These are phyloP conservation scores for Hygrocybe punicea DNA, from an alignment of 768 basidiomycete genomes.

Conservation along the genomic window DNA sequence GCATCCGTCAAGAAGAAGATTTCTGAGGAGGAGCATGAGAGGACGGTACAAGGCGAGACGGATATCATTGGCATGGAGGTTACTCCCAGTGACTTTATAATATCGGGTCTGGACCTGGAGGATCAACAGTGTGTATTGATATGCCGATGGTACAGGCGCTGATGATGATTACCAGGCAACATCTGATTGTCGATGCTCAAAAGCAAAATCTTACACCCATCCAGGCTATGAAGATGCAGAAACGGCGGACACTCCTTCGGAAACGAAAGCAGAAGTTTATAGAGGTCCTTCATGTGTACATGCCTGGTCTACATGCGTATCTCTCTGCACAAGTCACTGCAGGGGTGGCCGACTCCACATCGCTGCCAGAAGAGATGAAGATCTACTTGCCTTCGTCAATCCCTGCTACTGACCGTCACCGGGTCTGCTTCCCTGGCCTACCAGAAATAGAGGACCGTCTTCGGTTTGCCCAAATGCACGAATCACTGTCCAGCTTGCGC, in stretches of 20 bases:
- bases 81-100: too few relatives aligned
- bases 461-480: constrained; percentile 15
- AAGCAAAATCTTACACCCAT: not conserved
- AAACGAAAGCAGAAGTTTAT: constrained; percentile 6
- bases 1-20: constrained; percentile 8
- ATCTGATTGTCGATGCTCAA: not conserved
- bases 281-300: constrained; percentile 12
- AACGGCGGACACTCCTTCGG: constrained; percentile 7
- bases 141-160: not conserved
- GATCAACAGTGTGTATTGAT: not conserved
- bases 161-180: not conserved
- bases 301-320: constrained; percentile 10
- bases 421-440: constrained; percentile 13
- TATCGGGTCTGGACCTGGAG: not conserved
- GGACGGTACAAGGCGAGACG: not conserved
- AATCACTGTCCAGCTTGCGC: constrained; percentile 9
- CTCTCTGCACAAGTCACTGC: not conserved
- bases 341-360: not conserved
- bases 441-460: constrained; percentile 18
- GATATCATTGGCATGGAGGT: too few relatives aligned
- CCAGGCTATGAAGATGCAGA: constrained; percentile 4
- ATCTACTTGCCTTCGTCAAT: constrained; percentile 23
- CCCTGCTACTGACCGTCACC: not conserved
- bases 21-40: constrained; percentile 15
- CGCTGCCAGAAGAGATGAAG: constrained; percentile 12